Evolutionary conservation across 129 eudicot genomes (phyloP).

Genomic region (Calendula officinalis): DNA sequence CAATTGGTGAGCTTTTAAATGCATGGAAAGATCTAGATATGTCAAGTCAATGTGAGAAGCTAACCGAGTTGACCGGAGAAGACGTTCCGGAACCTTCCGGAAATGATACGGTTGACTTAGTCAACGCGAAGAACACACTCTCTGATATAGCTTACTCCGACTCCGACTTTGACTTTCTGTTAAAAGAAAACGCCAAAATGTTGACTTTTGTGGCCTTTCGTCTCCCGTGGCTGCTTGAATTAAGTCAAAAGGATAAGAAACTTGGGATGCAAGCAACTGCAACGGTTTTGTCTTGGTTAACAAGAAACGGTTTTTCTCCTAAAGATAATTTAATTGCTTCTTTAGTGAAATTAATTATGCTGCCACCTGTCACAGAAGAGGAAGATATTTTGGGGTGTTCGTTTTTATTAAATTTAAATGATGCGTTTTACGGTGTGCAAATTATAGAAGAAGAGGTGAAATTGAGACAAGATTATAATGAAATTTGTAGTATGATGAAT

Average conservation of each 20-base stretch:
- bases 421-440: conserved; percentile 89
- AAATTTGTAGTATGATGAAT: conserved; percentile 88
- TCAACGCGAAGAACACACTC: conserved; percentile 48
- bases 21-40: conserved; percentile 97
- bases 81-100: conserved; percentile 51
- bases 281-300: conserved; percentile 77
- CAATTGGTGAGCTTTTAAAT: conserved; percentile 78
- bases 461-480: conserved; percentile 62
- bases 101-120: conserved; percentile 36
- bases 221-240: conserved; percentile 87
- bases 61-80: conserved; percentile 52
- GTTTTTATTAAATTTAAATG: conserved; percentile 73
- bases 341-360: conserved; percentile 67
- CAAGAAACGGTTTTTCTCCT: conserved; percentile 68
- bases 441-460: conserved; percentile 73
- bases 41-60: conserved; percentile 67
- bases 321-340: conserved; percentile 70
- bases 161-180: conserved; percentile 53
- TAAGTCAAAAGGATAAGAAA: conserved; percentile 45
- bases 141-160: conserved; percentile 56
- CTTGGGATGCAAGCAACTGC: conserved; percentile 58
- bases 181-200: conserved; percentile 64
- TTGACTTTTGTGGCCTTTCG: conserved; percentile 62
- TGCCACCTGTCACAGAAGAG: conserved; percentile 84
- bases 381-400: conserved; percentile 85